phyloP scores from a whole-genome alignment of 1,284 basidiomycete species.

The Cerrena zonata region DNA sequence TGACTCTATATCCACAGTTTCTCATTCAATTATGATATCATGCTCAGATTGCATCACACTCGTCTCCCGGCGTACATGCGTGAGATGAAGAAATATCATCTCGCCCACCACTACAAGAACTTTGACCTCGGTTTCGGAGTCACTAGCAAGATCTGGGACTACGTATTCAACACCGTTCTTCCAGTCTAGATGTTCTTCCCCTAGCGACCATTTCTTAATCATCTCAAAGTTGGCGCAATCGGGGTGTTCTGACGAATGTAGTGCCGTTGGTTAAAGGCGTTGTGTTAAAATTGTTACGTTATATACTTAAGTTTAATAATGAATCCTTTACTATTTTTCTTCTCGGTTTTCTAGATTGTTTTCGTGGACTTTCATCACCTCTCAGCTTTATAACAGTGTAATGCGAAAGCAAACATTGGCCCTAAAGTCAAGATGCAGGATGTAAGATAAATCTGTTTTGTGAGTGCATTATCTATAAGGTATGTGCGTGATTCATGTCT shows the following conservation, averaged over 20 bases:
- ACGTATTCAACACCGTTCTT: constrained; percentile 82
- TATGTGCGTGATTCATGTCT: not conserved
- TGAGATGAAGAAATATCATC: constrained; percentile 95
- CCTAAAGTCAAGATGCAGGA: not conserved
- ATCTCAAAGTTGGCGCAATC: not conserved
- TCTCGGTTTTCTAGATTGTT: not conserved
- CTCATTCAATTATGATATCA: constrained; percentile 11
- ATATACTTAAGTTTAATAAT: not conserved
- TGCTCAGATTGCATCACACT: constrained; percentile 82
- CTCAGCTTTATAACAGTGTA: too few relatives aligned
- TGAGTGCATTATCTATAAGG: not conserved
- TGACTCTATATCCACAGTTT: not conserved
- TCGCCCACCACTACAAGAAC: constrained; percentile 99
- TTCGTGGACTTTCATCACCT: not conserved
- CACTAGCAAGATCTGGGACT: constrained; percentile 93
- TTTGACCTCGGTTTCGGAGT: constrained; percentile 98
- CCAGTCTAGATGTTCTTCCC: constrained; percentile 36
- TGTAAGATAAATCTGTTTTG: not conserved
- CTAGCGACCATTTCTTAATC: not conserved
- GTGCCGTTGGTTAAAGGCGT: not conserved
- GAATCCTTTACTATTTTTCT: not conserved
- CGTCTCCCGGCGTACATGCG: constrained; percentile 81
- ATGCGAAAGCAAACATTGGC: too few relatives aligned
- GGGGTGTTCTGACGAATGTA: too few relatives aligned
- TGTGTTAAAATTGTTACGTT: not conserved